Percentiles rank a stretch among this genome's conserved stretches.
Evolutionary conservation across 371 early-diverging fungal species (phyloP).

Genomic region (Lichtheimia ornata): DNA sequence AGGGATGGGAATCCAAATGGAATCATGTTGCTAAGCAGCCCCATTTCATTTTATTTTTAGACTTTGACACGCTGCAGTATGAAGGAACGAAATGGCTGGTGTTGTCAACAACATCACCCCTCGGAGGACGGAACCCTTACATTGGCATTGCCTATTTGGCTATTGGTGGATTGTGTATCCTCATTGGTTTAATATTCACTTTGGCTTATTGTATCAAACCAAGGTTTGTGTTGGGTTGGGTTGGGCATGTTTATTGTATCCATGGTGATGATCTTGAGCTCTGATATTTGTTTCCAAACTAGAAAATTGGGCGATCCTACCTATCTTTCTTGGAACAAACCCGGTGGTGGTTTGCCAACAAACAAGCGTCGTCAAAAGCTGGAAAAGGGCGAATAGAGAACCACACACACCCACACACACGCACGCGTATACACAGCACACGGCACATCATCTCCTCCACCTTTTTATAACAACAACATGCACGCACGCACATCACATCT

Average conservation of each 20-base stretch:
- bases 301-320: slow-evolving; percentile 50
- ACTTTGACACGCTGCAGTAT: slow-evolving; percentile 80
- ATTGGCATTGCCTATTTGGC: slow-evolving; percentile 92
- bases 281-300: not conserved
- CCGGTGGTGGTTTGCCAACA: slow-evolving; percentile 38
- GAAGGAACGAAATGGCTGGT: slow-evolving; percentile 94
- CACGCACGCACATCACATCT: no score
- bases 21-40: not conserved
- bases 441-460: no score
- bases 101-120: slow-evolving; percentile 84
- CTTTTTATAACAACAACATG: no score
- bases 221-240: slow-evolving; percentile 57
- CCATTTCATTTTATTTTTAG: slow-evolving; percentile 31
- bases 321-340: slow-evolving; percentile 45
- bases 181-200: slow-evolving; percentile 84
- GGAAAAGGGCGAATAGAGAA: slow-evolving; percentile 6
- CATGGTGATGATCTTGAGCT: slow-evolving; percentile 1
- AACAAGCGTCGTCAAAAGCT: slow-evolving; percentile 17
- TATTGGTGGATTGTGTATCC: slow-evolving; percentile 82
- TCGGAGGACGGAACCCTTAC: slow-evolving; percentile 96
- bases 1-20: not conserved
- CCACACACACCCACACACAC: no score
- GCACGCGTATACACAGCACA: no score
- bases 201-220: slow-evolving; percentile 85
- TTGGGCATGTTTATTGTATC: not conserved